Percentiles rank a stretch among this genome's conserved stretches.
Evolutionary conservation across 768 basidiomycete genomes (phyloP).

Genomic region (Peribolospora baueri): DNA sequence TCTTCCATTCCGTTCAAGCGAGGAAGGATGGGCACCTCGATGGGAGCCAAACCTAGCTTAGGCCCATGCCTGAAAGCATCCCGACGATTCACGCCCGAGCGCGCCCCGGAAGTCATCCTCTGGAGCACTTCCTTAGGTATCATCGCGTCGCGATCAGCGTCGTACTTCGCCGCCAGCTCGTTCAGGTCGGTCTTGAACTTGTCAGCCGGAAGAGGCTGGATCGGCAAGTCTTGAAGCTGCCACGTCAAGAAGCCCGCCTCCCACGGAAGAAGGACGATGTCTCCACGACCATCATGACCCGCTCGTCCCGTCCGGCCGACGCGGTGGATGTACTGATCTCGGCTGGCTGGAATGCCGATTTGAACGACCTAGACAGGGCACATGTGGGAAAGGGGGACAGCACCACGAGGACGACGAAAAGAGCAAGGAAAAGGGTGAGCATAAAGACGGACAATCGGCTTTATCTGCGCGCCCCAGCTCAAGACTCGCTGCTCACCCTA

Average conservation of each 20-base stretch:
- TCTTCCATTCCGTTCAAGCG: slow-evolving; percentile 15
- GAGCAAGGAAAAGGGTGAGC: slow-evolving; percentile 27
- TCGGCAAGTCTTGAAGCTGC: slow-evolving; percentile 40
- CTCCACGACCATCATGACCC: slow-evolving; percentile 29
- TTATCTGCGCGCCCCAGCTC: no score
- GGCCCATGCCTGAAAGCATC: background rate
- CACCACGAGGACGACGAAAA: slow-evolving; percentile 18
- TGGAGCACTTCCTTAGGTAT: background rate
- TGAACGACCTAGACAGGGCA: slow-evolving; percentile 37
- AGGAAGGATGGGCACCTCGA: slow-evolving; percentile 4
- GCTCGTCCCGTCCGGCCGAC: slow-evolving; percentile 25
- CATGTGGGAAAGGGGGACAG: slow-evolving; percentile 15
- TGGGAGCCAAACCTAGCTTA: background rate
- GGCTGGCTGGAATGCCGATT: slow-evolving; percentile 45
- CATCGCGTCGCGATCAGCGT: slow-evolving; percentile 21
- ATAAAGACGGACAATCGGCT: no score
- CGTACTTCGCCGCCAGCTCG: slow-evolving; percentile 27
- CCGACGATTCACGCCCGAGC: background rate
- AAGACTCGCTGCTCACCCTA: slow-evolving; percentile 29
- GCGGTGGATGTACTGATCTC: slow-evolving; percentile 31
- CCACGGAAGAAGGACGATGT: slow-evolving; percentile 30
- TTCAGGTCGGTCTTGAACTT: slow-evolving; percentile 28
- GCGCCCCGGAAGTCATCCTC: background rate
- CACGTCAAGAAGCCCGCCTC: slow-evolving; percentile 33
- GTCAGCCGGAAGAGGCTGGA: slow-evolving; percentile 33